Base-by-base conservation (phyloP, 257 asterid species). In the Penstemon davidsonii region DNA sequence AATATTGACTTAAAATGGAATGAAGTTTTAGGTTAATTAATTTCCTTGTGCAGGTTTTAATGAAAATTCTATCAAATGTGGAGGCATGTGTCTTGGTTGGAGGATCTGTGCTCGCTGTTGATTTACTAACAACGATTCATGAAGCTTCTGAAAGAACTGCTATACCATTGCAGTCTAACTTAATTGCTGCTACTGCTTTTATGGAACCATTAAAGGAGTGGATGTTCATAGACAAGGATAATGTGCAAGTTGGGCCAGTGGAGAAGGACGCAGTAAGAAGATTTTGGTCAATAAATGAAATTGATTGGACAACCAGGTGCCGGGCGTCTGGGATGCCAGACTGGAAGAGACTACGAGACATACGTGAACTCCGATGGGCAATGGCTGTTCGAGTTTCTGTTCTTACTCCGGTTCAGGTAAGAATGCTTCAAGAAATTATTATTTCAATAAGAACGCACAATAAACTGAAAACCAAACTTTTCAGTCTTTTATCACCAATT, bases 61-160 rank as follows among this genome's bases (percentile, higher is more conserved):
- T 94, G 97, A 90, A 88, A 76, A 95, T 86, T 80, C 82, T 87
- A 60, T 77, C 95, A 76, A 94, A 94, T 71, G 90, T 94, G 68
- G 99, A 88, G 88, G 89, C 97, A 59, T 88, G 96, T 74, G 99
- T 94, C 76, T 82, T 94, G 90, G 96, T 94, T 72, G 99, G 99
- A 55, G 99, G 99, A 56, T 94, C 96, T 60, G 97, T 94, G 55
- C 96, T 94, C 56, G 96, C 97, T 59, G 99, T 94, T 84, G 99
- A 94, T 86, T 81, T 91, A 62, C 87, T 94, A 60, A 86, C 99
- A 15, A 91, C 75, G 58, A 88, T 86, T 73, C 98, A 88, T 70
- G 99, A 94, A 82, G 96, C 99, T 83, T 89, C 96, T 50, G 99
- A 94, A 80, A 82, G 99, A 79, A 91, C 98, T 64, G 86, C 95